phyloP scores from a whole-genome alignment of 2,329 filamentous ascomycete genomes.

The Cytospora paraplurivora region DNA sequence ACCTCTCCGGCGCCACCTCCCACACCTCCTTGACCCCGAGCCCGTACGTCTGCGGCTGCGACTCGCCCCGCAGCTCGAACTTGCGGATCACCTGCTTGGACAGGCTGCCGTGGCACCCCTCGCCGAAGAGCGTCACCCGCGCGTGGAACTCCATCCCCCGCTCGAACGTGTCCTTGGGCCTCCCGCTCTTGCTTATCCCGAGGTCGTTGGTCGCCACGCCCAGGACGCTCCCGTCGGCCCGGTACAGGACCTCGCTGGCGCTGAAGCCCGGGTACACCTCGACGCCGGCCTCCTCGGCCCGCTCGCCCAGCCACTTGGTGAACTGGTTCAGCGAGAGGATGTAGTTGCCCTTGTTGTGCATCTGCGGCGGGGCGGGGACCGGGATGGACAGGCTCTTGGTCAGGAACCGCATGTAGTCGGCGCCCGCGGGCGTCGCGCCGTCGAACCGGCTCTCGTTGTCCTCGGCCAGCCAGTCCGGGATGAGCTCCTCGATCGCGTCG shows the following conservation, averaged over 20 bases:
- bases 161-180: slow-evolving; percentile 88
- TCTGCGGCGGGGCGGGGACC: slow-evolving; percentile 88
- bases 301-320: slow-evolving; percentile 91
- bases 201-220: slow-evolving; percentile 97
- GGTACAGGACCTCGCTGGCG: slow-evolving; percentile 88
- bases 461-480: slow-evolving; percentile 91
- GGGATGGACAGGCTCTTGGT: slow-evolving; percentile 79
- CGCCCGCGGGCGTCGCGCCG: slow-evolving; percentile 78
- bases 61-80: slow-evolving; percentile 85
- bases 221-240: slow-evolving; percentile 80
- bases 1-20: slow-evolving; percentile 93
- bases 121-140: slow-evolving; percentile 84
- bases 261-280: slow-evolving; percentile 97
- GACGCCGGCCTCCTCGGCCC: slow-evolving; percentile 94
- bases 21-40: slow-evolving; percentile 96
- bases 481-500: slow-evolving; percentile 80
- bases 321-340: slow-evolving; percentile 96
- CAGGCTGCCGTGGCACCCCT: slow-evolving; percentile 94
- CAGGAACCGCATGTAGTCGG: slow-evolving; percentile 91
- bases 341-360: slow-evolving; percentile 98
- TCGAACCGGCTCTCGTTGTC: slow-evolving; percentile 87
- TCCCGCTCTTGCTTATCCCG: slow-evolving; percentile 78
- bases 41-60: slow-evolving; percentile 92
- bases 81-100: slow-evolving; percentile 95
- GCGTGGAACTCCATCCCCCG: slow-evolving; percentile 98